phyloP scores from a whole-genome alignment of 371 early-diverging fungal genomes.

The Sporodiniella umbellata region DNA sequence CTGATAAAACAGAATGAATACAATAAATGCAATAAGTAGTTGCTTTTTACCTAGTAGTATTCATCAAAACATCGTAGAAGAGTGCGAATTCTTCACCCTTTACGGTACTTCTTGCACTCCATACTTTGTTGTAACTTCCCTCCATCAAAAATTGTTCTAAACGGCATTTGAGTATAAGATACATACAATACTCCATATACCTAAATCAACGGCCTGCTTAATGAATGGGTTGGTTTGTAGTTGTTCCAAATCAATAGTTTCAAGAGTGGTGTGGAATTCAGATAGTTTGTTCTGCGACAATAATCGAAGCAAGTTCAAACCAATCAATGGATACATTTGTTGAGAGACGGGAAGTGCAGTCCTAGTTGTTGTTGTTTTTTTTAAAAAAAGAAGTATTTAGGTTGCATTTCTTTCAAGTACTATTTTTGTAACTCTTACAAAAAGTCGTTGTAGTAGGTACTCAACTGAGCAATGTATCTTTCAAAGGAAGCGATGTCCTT shows the following conservation, averaged over 20 bases:
- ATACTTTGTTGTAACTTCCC: slow-evolving; percentile 94
- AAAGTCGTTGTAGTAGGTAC: slow-evolving; percentile 85
- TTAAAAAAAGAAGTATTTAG: background rate
- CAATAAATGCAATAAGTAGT: background rate
- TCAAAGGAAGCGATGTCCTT: slow-evolving; percentile 90
- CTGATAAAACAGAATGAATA: slow-evolving; percentile 32
- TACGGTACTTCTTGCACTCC: slow-evolving; percentile 83
- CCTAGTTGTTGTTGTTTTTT: slow-evolving; percentile 13
- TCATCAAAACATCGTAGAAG: slow-evolving; percentile 91
- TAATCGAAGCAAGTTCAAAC: slow-evolving; percentile 88
- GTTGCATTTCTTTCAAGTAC: no score
- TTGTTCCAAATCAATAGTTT: slow-evolving; percentile 82
- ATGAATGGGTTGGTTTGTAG: slow-evolving; percentile 79
- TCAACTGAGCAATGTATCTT: slow-evolving; percentile 91
- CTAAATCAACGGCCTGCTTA: slow-evolving; percentile 85
- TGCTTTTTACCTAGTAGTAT: slow-evolving; percentile 79
- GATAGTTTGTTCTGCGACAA: slow-evolving; percentile 91
- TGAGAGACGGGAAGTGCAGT: slow-evolving; percentile 72
- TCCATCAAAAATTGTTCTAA: slow-evolving; percentile 92
- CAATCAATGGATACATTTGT: slow-evolving; percentile 84
- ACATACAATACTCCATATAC: slow-evolving; percentile 19
- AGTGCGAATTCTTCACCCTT: slow-evolving; percentile 88
- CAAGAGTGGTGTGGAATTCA: slow-evolving; percentile 94
- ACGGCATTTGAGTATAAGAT: slow-evolving; percentile 18
- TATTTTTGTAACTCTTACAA: slow-evolving; percentile 43